Evolutionary conservation across 1,284 basidiomycete genomes (phyloP), one percentile per base, ranked within the genome.

Genomic region (Rugiboletus extremiorientalis): DNA sequence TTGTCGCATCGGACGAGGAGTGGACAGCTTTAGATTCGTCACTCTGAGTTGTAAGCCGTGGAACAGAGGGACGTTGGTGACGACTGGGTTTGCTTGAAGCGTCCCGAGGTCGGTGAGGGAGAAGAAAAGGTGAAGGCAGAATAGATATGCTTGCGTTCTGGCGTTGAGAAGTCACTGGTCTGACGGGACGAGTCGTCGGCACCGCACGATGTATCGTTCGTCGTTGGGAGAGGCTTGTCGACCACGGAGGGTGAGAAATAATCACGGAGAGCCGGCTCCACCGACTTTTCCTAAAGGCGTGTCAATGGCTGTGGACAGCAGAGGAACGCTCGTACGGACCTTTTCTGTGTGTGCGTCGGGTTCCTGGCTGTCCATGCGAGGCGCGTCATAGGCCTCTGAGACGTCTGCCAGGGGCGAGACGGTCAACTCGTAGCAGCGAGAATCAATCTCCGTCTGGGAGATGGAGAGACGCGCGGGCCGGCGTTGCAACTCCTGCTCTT

Each of bases 61-160:
- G 50, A 48, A 28, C 45, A 52, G 50, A 49, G 50, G 36, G 41
- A 27, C 30, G 54, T 43, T n/a, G 65, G 67, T 1, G 72, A 61
- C 6, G 58, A 55, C 33, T 60, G 68, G 20, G 60, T 52, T 58
- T 77, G 74, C 62, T 69, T 77, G 70, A 78, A 80, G 46, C 84
- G 83, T 55, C 81, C 72, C 52, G 79, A 79, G 1, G 81, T 76
- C 15, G 83, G 82, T 2, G 85, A 86, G 5, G 88, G 88, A 0
- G 86, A 84, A 9, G 82, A 80, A 75, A 91, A 91, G 7, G 88
- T 91, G 68, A 91, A 91, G 3, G 85, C 77, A n/a, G 86, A 79
- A 67, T 87, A 88, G 56, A 85, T 84, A 56, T 77, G 77, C 65
- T 84, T 84, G 63, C 86, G 83, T 65, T 91, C 85, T 3, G 88